Conservation (phyloP, 2,329 filamentous ascomycete species). For the Exophiala aquamarina region DNA sequence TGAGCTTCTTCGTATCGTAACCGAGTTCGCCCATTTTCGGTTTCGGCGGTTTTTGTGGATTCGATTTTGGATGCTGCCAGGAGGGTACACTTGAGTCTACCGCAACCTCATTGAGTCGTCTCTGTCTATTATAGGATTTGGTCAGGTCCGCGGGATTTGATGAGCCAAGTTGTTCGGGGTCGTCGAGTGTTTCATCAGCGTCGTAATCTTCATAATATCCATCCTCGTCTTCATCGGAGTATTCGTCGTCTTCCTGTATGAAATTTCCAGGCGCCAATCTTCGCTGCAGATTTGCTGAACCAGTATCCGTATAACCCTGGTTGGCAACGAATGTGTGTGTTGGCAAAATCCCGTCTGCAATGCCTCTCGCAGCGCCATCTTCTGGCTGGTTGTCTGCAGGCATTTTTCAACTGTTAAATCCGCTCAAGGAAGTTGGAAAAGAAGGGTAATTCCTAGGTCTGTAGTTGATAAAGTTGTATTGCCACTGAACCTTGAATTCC, state of each 20-base stretch:
- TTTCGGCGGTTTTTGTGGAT: conserved; percentile 83
- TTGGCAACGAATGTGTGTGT: conserved; percentile 51
- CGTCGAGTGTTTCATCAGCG: conserved; percentile 53
- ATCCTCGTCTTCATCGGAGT: conserved; percentile 51
- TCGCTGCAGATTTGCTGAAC: conserved; percentile 32
- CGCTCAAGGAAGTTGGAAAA: too few relatives aligned
- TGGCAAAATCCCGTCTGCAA: conserved; percentile 47
- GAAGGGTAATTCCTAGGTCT: too few relatives aligned
- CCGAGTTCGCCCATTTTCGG: conserved; percentile 42
- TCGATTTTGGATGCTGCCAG: conserved; percentile 66
- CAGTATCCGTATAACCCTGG: conserved; percentile 45
- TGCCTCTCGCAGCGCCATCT: conserved; percentile 21
- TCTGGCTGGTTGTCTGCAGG: neutral
- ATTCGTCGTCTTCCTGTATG: conserved; percentile 36
- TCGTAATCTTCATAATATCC: conserved; percentile 65
- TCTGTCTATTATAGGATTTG: conserved; percentile 85
- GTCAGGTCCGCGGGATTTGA: conserved; percentile 68
- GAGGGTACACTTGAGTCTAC: conserved; percentile 51
- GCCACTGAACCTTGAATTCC: too few relatives aligned
- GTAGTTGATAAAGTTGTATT: too few relatives aligned
- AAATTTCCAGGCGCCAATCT: conserved; percentile 27
- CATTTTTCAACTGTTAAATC: neutral
- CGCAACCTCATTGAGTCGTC: conserved; percentile 60
- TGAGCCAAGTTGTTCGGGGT: conserved; percentile 56
- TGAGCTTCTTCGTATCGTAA: conserved; percentile 83